phyloP scores from a whole-genome alignment of 371 early-diverging fungal species.

The Mucor indicus region DNA sequence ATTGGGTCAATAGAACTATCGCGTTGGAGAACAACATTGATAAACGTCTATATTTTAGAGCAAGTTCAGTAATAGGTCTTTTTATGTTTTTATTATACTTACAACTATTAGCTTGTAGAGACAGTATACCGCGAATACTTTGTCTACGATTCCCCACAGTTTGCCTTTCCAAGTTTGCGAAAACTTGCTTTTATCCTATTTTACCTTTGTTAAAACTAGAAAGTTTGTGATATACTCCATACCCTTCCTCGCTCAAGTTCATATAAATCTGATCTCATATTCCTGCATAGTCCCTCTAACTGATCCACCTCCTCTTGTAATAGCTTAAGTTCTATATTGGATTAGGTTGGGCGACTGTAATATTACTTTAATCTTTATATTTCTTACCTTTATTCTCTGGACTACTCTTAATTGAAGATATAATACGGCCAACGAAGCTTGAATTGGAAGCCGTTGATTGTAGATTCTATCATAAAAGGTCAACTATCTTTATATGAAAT shows the following conservation, averaged over 20 bases:
- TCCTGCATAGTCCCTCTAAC: constrained; percentile 19
- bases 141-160: constrained; percentile 72
- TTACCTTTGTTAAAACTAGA: not conserved
- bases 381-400: too few relatives aligned
- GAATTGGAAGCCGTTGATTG: too few relatives aligned
- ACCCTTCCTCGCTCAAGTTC: constrained; percentile 32
- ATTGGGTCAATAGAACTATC: constrained; percentile 84
- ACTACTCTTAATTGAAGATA: too few relatives aligned
- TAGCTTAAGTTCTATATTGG: constrained; percentile 1
- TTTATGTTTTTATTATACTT: constrained; percentile 7
- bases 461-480: too few relatives aligned
- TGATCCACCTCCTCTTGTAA: constrained; percentile 36
- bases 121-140: constrained; percentile 85
- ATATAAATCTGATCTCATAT: constrained; percentile 37
- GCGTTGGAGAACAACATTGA: constrained; percentile 78
- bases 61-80: not conserved
- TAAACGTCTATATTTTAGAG: constrained; percentile 46
- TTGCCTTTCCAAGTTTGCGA: constrained; percentile 78
- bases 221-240: constrained; percentile 27
- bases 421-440: too few relatives aligned
- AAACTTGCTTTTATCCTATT: constrained; percentile 56
- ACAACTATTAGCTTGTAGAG: constrained; percentile 81
- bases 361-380: too few relatives aligned
- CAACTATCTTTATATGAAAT: too few relatives aligned
- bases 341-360: not conserved